phyloP scores from a whole-genome alignment of 1,284 basidiomycete genomes.

The Leccinum insolens region DNA sequence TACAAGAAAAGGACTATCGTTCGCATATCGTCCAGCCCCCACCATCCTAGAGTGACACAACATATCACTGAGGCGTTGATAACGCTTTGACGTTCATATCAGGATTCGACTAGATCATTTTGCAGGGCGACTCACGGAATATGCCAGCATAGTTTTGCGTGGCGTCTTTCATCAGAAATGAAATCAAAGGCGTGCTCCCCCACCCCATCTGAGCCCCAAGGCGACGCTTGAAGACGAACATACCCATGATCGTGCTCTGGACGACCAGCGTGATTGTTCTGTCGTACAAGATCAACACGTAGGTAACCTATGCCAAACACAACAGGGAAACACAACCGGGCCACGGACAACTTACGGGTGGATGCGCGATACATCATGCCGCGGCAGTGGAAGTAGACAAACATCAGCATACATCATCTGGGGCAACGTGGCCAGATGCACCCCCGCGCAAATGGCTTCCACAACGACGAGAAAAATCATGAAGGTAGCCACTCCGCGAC shows the following conservation, averaged over 20 bases:
- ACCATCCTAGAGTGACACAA: slow-evolving; percentile 1
- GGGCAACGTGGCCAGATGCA: background rate
- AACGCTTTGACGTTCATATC: background rate
- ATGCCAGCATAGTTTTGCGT: slow-evolving; percentile 12
- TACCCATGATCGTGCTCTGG: slow-evolving; percentile 17
- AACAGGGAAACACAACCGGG: background rate
- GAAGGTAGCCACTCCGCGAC: slow-evolving; percentile 7
- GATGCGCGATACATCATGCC: background rate
- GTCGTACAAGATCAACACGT: slow-evolving; percentile 1
- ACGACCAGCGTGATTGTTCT: slow-evolving; percentile 8
- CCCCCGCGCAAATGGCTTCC: slow-evolving; percentile 4
- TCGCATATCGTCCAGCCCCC: slow-evolving; percentile 8
- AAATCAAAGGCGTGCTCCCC: slow-evolving; percentile 21
- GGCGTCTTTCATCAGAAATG: slow-evolving; percentile 24
- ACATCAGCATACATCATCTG: slow-evolving; percentile 6
- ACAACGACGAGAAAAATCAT: slow-evolving; percentile 16
- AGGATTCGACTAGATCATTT: background rate
- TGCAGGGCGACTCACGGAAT: slow-evolving; percentile 18
- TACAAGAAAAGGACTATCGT: slow-evolving; percentile 13
- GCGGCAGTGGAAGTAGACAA: slow-evolving; percentile 16
- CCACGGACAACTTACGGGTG: slow-evolving; percentile 5
- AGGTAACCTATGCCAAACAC: background rate
- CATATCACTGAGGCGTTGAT: slow-evolving; percentile 10
- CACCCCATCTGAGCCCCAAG: slow-evolving; percentile 5
- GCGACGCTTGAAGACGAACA: slow-evolving; percentile 15